Evolutionary conservation across 176 grass and related monocot species (phyloP).

Genomic region (Aegilops speltoides): DNA sequence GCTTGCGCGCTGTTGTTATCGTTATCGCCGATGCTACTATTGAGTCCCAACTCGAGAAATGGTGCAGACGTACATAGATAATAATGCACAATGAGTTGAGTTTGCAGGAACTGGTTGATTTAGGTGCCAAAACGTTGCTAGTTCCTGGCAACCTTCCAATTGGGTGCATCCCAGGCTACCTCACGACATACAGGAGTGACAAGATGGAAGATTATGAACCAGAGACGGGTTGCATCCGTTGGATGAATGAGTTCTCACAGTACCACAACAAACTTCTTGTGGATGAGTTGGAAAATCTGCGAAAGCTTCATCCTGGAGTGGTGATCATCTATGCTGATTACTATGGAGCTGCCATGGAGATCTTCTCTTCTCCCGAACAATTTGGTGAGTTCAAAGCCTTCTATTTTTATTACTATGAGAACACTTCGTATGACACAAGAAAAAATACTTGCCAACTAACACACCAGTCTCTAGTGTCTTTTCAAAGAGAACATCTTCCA

Average conservation of each 20-base stretch:
- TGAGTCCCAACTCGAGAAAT: background rate
- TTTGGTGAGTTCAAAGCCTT: constrained; percentile 52
- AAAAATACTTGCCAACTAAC: background rate
- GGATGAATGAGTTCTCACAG: constrained; percentile 75
- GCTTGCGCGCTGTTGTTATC: background rate
- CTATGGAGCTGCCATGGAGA: constrained; percentile 66
- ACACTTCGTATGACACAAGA: background rate
- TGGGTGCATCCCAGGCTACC: constrained; percentile 66
- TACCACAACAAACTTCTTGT: constrained; percentile 69
- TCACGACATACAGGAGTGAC: constrained; percentile 54
- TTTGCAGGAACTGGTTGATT: constrained; percentile 64
- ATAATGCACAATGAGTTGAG: constrained; percentile 4
- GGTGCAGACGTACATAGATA: background rate
- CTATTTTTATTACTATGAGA: background rate
- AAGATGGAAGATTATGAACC: constrained; percentile 68
- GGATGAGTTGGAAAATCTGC: constrained; percentile 49
- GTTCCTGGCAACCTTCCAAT: constrained; percentile 90
- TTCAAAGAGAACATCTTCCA: background rate
- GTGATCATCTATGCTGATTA: constrained; percentile 80
- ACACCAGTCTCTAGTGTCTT: background rate
- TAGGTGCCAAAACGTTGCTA: constrained; percentile 72
- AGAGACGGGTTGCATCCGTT: constrained; percentile 72
- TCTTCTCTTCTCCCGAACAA: constrained; percentile 49
- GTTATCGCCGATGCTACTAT: background rate
- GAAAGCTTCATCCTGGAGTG: constrained; percentile 47